These are phyloP conservation scores for Pleoardoris graminearum DNA, from an alignment of 2,329 filamentous ascomycete species.

Conservation along the genomic window DNA sequence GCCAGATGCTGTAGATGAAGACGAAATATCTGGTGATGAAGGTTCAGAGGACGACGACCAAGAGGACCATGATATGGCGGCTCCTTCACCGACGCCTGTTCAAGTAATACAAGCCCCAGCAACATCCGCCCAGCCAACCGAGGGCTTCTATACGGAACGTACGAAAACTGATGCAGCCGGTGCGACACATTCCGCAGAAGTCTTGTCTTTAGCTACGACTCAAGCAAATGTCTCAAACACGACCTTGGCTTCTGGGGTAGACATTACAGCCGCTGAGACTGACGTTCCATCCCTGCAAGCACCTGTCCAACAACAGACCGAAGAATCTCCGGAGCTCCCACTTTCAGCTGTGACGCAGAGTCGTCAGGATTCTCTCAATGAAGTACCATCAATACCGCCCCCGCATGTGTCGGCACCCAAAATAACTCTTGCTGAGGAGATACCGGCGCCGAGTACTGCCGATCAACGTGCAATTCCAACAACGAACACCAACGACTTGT, in stretches of 20 bases:
- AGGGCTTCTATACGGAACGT: slow-evolving; percentile 11
- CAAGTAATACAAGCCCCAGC: slow-evolving; percentile 34
- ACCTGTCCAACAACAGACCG: not conserved
- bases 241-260: not conserved
- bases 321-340: not conserved
- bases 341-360: not conserved
- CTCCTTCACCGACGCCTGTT: slow-evolving; percentile 51
- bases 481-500: slow-evolving; percentile 8
- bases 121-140: slow-evolving; percentile 20
- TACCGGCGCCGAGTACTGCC: not conserved
- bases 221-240: not conserved
- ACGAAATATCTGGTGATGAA: slow-evolving; percentile 56
- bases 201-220: slow-evolving; percentile 4
- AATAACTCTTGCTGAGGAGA: not conserved
- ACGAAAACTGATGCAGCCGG: slow-evolving; percentile 2
- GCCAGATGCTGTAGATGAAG: slow-evolving; percentile 50
- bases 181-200: slow-evolving; percentile 5
- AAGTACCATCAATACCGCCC: not conserved
- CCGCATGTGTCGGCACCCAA: not conserved
- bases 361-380: not conserved
- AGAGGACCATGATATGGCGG: slow-evolving; percentile 42
- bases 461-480: not conserved
- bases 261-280: not conserved
- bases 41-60: slow-evolving; percentile 53
- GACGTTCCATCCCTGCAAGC: not conserved